A percentile compares a stretch with the other conserved stretches of the same genome.
These are phyloP conservation scores for button mushroom (Agaricus bisporus) DNA, from an alignment of 768 basidiomycete species.

Conservation along the genomic window DNA sequence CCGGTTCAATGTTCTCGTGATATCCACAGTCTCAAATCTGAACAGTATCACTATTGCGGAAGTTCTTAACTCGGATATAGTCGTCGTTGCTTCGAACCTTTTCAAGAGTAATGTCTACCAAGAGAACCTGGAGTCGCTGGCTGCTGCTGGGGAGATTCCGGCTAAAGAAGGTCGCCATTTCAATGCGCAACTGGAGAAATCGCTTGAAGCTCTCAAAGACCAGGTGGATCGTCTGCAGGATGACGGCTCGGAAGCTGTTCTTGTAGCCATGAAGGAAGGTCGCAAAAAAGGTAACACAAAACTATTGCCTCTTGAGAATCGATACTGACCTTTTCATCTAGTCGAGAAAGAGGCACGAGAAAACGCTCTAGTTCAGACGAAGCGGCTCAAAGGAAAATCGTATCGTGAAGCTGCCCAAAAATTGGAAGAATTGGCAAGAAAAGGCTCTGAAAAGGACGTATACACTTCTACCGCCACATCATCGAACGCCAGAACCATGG, in stretches of 20 bases:
- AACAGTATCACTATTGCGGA: slow-evolving; percentile 69
- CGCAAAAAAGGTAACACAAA: slow-evolving; percentile 48
- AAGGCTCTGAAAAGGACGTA: slow-evolving; percentile 1
- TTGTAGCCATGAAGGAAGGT: slow-evolving; percentile 58
- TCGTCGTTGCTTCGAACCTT: slow-evolving; percentile 82
- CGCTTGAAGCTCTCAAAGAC: slow-evolving; percentile 45
- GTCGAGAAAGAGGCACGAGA: slow-evolving; percentile 43
- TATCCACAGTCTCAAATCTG: slow-evolving; percentile 64
- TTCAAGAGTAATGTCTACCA: slow-evolving; percentile 75
- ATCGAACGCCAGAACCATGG: slow-evolving; percentile 32
- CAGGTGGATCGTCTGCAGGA: slow-evolving; percentile 68
- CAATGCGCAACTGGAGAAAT: slow-evolving; percentile 69
- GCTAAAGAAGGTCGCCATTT: slow-evolving; percentile 84
- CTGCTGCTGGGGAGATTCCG: slow-evolving; percentile 64
- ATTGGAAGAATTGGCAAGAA: slow-evolving; percentile 15
- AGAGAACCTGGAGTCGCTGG: slow-evolving; percentile 67
- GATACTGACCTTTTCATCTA: slow-evolving; percentile 11
- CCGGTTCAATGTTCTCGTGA: slow-evolving; percentile 55
- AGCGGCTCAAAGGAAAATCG: slow-evolving; percentile 69
- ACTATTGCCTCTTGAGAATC: neutral
- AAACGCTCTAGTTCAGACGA: slow-evolving; percentile 40
- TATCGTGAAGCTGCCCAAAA: slow-evolving; percentile 59
- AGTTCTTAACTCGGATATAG: slow-evolving; percentile 76
- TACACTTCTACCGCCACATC: neutral
- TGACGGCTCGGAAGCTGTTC: slow-evolving; percentile 56